Evolutionary conservation across 495 filamentous ascomycete species (phyloP).

Genomic region (Xylaria nigripes): DNA sequence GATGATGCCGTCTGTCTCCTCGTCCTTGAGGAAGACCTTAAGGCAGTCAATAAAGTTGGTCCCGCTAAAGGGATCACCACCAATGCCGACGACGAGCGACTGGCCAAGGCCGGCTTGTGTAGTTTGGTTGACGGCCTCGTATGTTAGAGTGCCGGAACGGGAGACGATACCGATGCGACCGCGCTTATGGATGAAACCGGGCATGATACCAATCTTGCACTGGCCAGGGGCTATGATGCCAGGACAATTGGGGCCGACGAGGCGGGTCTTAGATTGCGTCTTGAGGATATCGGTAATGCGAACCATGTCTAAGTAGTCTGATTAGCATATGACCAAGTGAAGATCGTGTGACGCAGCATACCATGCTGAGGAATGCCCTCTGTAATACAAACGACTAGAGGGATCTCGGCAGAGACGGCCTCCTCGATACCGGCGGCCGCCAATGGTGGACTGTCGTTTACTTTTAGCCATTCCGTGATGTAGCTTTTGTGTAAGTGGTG

Average conservation of each 20-base stretch:
- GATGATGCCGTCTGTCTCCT: slow-evolving; percentile 97
- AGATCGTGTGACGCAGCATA: slow-evolving; percentile 32
- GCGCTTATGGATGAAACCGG: slow-evolving; percentile 99
- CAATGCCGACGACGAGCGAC: slow-evolving; percentile 96
- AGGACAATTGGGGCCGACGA: slow-evolving; percentile 97
- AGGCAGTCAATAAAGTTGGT: slow-evolving; percentile 99
- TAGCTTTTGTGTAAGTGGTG: not conserved
- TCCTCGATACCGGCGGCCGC: slow-evolving; percentile 95
- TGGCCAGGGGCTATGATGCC: slow-evolving; percentile 95
- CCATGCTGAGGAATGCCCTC: slow-evolving; percentile 97
- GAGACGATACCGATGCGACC: slow-evolving; percentile 98
- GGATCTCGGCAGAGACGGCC: slow-evolving; percentile 84
- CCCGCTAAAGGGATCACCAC: slow-evolving; percentile 96
- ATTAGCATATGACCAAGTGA: slow-evolving; percentile 8
- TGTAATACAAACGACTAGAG: slow-evolving; percentile 93
- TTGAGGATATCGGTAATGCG: slow-evolving; percentile 97
- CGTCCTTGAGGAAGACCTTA: slow-evolving; percentile 90
- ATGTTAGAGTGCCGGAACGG: slow-evolving; percentile 94
- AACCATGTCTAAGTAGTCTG: slow-evolving; percentile 71
- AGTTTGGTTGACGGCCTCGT: slow-evolving; percentile 99
- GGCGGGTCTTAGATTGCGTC: slow-evolving; percentile 90
- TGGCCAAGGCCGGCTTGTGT: slow-evolving; percentile 94
- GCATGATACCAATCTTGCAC: slow-evolving; percentile 99
- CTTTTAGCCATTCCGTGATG: not conserved
- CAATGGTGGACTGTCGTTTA: slow-evolving; percentile 60